Base-by-base conservation (phyloP, 2,329 filamentous ascomycete genomes). In the Ophiocordyceps robertsii region DNA sequence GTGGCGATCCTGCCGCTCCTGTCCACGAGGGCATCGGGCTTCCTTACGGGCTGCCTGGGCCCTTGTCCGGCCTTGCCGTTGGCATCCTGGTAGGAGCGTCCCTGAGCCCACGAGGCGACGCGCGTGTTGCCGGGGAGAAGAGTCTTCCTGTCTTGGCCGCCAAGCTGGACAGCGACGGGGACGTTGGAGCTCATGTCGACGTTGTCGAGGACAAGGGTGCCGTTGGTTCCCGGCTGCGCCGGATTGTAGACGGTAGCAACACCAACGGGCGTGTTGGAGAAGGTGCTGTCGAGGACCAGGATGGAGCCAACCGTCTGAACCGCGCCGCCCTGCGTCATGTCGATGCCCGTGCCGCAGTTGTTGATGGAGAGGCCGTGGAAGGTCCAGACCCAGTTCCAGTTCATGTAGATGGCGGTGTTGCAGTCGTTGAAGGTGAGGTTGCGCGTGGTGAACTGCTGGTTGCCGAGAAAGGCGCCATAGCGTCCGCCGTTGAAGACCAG, bases 351-450 rank as follows among this genome's bases (percentile, higher is more conserved):
- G n/a, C 68, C 65, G 57, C 82, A 85, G 57, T 82, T 77, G 59
- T 86, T 79, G 62, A 93, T 84, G 38, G 66, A 72, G 32, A 93
- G 52, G 31, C 76, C 82, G 58, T 90, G 86, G 63, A 92, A 77
- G 37, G 81, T 78, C 82, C 84, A 93, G 16, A 79, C 69, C 87
- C 87, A 94, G 66, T 90, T 85, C 87, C 87, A 94, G 69, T 88
- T 88, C 79, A 92, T 83, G 65, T 76, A 86, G 49, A 94, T 78
- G 47, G 84, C 87, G 2, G 85, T 93, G 56, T 85, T 73, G 68
- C 84, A 89, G 60, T 75, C 72, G 59, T 84, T 85, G 72, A 93
- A 93, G 31, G 73, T 82, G 58, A 92, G 56, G 63, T 93, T 92
- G 51, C 86, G 81, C 27, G 80, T 82, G 33, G 85, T 90, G 63